phyloP scores from a whole-genome alignment of 768 basidiomycete species.

The Mycena crocata region DNA sequence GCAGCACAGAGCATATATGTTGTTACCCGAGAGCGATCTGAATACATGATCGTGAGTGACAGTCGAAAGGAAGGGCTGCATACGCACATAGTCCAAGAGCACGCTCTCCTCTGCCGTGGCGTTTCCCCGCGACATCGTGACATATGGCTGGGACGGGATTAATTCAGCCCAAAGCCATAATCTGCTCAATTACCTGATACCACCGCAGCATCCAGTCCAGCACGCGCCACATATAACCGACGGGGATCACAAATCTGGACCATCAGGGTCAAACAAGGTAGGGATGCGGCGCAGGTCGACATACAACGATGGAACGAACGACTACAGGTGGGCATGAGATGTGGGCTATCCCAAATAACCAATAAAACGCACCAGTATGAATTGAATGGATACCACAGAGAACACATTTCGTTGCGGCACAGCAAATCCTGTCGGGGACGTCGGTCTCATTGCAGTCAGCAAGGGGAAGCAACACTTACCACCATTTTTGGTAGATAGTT shows the following conservation, averaged over 20 bases:
- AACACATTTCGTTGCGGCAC: constrained; percentile 65
- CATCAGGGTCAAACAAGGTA: background rate
- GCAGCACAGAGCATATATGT: background rate
- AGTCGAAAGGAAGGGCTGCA: background rate
- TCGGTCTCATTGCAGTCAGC: background rate
- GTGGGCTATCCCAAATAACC: background rate
- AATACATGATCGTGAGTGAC: constrained; percentile 1
- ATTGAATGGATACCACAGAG: constrained; percentile 59
- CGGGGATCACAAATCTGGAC: constrained; percentile 59
- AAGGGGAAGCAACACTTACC: constrained; percentile 47
- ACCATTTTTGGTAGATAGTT: constrained; percentile 53
- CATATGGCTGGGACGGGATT: constrained; percentile 64
- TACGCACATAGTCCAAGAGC: constrained; percentile 73
- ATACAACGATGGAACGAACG: constrained; percentile 68
- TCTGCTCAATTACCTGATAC: constrained; percentile 62
- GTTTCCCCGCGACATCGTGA: constrained; percentile 64
- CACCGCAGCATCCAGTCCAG: constrained; percentile 66
- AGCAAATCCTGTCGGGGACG: constrained; percentile 57
- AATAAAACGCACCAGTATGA: constrained; percentile 51
- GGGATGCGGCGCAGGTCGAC: constrained; percentile 21
- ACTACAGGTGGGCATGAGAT: constrained; percentile 47
- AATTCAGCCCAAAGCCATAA: background rate
- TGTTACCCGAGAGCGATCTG: constrained; percentile 61
- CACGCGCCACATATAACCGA: constrained; percentile 60
- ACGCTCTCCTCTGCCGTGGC: constrained; percentile 68